Percentiles rank a stretch among this genome's conserved stretches.
These are phyloP conservation scores for Erigeron canadensis DNA, from an alignment of 129 eudicot species.

Conservation along the genomic window DNA sequence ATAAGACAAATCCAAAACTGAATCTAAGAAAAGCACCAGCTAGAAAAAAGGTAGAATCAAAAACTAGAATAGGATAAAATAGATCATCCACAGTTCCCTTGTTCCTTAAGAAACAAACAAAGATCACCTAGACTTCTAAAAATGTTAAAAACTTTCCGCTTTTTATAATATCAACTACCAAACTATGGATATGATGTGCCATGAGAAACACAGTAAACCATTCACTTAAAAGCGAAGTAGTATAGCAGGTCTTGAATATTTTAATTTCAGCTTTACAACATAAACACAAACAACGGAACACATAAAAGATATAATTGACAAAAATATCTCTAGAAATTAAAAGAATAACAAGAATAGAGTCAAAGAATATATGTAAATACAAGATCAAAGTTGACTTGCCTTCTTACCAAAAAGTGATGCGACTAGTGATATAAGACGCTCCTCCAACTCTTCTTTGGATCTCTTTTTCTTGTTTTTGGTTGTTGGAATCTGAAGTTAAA, in stretches of 20 bases:
- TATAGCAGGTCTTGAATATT: no score
- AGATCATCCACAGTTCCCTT: no score
- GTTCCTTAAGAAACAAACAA: no score
- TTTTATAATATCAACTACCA: no score
- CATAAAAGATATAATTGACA: background rate
- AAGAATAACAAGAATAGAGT: background rate
- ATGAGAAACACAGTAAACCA: no score
- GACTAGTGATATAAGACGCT: constrained; percentile 87
- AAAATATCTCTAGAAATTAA: background rate
- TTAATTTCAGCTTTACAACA: no score
- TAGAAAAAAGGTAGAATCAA: background rate
- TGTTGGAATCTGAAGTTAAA: constrained; percentile 59
- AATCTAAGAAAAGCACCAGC: background rate
- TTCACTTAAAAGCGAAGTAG: no score
- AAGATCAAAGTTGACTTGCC: constrained; percentile 37
- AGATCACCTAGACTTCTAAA: no score
- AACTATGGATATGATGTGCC: no score
- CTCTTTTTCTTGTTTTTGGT: constrained; percentile 83
- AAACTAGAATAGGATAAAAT: no score
- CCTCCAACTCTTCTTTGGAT: constrained; percentile 86
- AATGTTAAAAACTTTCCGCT: no score
- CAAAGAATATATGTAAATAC: background rate
- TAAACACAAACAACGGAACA: no score
- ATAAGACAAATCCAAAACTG: background rate
- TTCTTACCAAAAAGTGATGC: constrained; percentile 96